phyloP scores from a whole-genome alignment of 2,329 filamentous ascomycete species.

The Sporothrix sp. region DNA sequence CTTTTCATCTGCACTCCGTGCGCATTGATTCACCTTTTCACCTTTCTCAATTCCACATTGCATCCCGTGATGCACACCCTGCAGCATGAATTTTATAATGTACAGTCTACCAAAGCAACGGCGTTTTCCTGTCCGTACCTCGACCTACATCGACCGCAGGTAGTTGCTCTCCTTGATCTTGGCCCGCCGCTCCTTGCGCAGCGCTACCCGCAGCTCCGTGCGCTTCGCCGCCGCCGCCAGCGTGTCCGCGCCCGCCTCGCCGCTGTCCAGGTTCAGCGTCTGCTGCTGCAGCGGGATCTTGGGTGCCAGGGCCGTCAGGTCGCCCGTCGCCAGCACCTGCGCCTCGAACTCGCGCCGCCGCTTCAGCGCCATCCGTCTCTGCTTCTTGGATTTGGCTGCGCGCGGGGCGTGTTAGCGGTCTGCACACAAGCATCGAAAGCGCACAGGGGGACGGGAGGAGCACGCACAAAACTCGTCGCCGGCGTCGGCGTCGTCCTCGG shows the following conservation, averaged over 20 bases:
- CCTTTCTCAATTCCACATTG: neutral
- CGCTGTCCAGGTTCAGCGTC: slow-evolving; percentile 56
- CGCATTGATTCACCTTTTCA: no score
- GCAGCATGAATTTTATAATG: neutral
- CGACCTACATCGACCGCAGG: slow-evolving; percentile 62
- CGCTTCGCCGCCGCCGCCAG: slow-evolving; percentile 41
- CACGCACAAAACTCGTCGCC: slow-evolving; percentile 77
- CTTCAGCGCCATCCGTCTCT: slow-evolving; percentile 62
- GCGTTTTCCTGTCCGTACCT: neutral
- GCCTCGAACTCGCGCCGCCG: slow-evolving; percentile 47
- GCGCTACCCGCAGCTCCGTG: slow-evolving; percentile 55
- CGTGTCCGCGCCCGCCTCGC: slow-evolving; percentile 30
- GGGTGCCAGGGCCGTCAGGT: slow-evolving; percentile 54
- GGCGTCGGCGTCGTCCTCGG: slow-evolving; percentile 39
- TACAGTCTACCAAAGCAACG: neutral
- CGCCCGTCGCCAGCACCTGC: slow-evolving; percentile 52
- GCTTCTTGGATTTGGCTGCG: slow-evolving; percentile 74
- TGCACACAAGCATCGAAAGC: no score
- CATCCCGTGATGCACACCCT: no score
- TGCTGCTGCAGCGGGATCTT: slow-evolving; percentile 71
- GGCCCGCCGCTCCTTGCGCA: slow-evolving; percentile 64
- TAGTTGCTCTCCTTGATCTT: slow-evolving; percentile 81
- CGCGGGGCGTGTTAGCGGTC: no score
- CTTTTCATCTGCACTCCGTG: neutral
- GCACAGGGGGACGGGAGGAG: no score